phyloP scores from a whole-genome alignment of 2,329 filamentous ascomycete genomes.

The Apiospora hydei region DNA sequence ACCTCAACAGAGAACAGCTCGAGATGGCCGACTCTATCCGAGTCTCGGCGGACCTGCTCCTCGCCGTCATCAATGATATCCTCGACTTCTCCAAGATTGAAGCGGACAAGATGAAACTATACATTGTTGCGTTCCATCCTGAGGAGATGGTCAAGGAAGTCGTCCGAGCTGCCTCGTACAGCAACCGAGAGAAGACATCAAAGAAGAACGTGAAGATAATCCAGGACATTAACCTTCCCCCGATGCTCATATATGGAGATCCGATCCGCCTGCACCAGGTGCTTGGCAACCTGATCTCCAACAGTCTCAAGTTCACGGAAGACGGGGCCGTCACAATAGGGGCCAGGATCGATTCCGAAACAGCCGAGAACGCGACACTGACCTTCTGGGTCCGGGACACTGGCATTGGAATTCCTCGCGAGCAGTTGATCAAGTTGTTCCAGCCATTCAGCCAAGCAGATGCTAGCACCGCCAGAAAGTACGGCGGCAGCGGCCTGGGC shows the following conservation, averaged over 20 bases:
- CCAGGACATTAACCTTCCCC: slow-evolving; percentile 75
- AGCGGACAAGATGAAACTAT: slow-evolving; percentile 84
- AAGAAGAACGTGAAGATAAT: slow-evolving; percentile 69
- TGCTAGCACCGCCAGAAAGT: slow-evolving; percentile 86
- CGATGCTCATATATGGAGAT: slow-evolving; percentile 75
- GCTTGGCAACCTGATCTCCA: slow-evolving; percentile 84
- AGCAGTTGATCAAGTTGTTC: slow-evolving; percentile 86
- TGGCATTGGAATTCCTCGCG: slow-evolving; percentile 86
- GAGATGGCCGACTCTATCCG: slow-evolving; percentile 90
- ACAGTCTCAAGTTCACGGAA: slow-evolving; percentile 94
- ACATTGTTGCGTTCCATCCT: slow-evolving; percentile 73
- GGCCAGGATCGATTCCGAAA: slow-evolving; percentile 75
- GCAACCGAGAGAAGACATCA: slow-evolving; percentile 68
- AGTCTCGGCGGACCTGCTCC: slow-evolving; percentile 82
- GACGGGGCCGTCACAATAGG: slow-evolving; percentile 85
- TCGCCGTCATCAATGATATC: slow-evolving; percentile 96
- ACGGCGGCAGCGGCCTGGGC: slow-evolving; percentile 89
- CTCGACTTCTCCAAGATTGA: slow-evolving; percentile 95
- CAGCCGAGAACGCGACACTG: slow-evolving; percentile 72
- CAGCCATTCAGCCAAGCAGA: slow-evolving; percentile 93
- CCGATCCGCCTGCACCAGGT: slow-evolving; percentile 73
- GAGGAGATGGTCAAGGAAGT: slow-evolving; percentile 73
- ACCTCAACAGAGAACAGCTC: slow-evolving; percentile 76
- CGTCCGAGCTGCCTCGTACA: slow-evolving; percentile 70
- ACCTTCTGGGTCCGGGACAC: slow-evolving; percentile 90